A percentile compares a stretch with the other conserved stretches of the same genome.
phyloP scores from a whole-genome alignment of 352 stramenopile genomes.

The Globisporangium lucens region DNA sequence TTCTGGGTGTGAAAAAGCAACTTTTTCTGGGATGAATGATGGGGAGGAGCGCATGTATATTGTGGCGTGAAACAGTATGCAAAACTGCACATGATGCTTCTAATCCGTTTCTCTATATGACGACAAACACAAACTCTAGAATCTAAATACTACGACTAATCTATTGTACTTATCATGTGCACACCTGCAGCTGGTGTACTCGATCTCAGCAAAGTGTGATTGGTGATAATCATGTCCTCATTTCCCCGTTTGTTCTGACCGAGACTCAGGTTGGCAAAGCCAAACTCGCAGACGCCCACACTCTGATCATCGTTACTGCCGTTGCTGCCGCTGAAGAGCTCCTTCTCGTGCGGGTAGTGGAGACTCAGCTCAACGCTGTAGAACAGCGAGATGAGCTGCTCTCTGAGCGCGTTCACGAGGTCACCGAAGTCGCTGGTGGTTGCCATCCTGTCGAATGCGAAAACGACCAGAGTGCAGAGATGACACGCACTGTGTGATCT shows the following conservation, averaged over 20 bases:
- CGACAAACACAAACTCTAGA: conserved; percentile 1
- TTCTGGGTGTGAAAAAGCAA: conserved; percentile 9
- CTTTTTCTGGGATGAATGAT: background rate
- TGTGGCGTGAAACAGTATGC: background rate
- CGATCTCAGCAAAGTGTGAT: background rate
- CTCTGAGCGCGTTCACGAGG: background rate
- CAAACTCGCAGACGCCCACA: background rate
- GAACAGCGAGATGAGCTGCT: background rate
- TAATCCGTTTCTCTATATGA: background rate
- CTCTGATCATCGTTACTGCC: too few relatives aligned
- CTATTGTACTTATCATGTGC: background rate
- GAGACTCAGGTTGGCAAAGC: background rate
- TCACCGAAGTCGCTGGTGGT: background rate
- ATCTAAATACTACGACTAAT: conserved; percentile 1
- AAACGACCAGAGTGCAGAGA: conserved; percentile 1
- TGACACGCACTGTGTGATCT: conserved; percentile 6
- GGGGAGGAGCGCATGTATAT: background rate
- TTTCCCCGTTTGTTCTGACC: background rate
- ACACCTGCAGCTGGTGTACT: background rate
- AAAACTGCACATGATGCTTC: background rate
- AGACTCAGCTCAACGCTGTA: conserved; percentile 6
- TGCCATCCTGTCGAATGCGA: background rate
- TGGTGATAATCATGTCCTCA: background rate
- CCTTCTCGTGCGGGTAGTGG: conserved; percentile 7
- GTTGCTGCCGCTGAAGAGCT: background rate